Base-by-base conservation (phyloP, 306 rosid genomes). In the Pyrus bretschneideri region DNA sequence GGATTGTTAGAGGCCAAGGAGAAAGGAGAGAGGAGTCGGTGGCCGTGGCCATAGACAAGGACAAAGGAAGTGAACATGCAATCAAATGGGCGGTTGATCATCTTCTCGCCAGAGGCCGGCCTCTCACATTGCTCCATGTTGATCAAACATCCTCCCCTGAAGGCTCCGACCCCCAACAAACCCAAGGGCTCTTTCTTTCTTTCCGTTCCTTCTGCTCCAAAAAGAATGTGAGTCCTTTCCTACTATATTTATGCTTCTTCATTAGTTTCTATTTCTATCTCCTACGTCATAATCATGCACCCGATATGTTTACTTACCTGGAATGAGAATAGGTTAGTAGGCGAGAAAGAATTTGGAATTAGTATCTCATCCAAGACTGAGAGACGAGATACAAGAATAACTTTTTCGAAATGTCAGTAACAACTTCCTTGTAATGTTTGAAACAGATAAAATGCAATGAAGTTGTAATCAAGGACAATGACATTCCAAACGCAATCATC, bases 11-110 rank as follows among this genome's bases (percentile, higher is more conserved):
- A 68, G 60, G 78, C 5, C 29, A 58, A 4, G 57, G 40, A 40
- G 94, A 85, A 57, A 90, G 86, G 82, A 84, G 75, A 59, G 79
- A 84, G 1, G 93, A 86, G 38, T 63, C 68, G 14, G 89, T 94
- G 15, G 96, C 91, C 0, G 97, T 94, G 74, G 97, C 97, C 2
- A 84, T 94, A 46, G 98, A 94, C 66, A 91, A 81, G 52, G 96
- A 91, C 82, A 94, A 90, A 76, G 85, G 89, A 66, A 91, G 97
- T 80, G 95, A 91, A 76, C 79, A 74, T 30, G 98, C 98, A 51
- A 84, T 92, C 11, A 91, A 91, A 85, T 94, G 98, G 98, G 82
- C 93, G 0, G 83, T 90, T 29, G 97, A 91, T 19, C 89, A 86
- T 82, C 91, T 94, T 76, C 87, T 91, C 64, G 84, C 88, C 11